A percentile compares a stretch with the other conserved stretches of the same genome.
phyloP scores from a whole-genome alignment of 768 basidiomycete species.

The Pleurotus cornucopiae region DNA sequence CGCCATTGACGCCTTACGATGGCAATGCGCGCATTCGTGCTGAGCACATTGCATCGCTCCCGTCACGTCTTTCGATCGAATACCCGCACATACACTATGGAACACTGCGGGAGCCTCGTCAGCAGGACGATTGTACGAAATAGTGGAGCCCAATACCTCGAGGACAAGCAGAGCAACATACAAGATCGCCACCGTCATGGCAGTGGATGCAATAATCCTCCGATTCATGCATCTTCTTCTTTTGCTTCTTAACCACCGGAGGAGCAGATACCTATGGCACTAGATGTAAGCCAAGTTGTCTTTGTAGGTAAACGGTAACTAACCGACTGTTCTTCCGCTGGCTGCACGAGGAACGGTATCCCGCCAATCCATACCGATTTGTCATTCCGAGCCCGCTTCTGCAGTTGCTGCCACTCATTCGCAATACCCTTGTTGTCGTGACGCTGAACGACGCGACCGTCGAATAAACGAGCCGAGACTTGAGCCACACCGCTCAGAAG shows the following conservation, averaged over 20 bases:
- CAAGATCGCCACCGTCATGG: slow-evolving; percentile 53
- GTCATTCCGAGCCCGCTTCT: slow-evolving; percentile 38
- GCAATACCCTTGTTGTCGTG: slow-evolving; percentile 30
- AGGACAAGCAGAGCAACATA: slow-evolving; percentile 46
- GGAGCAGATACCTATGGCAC: no score
- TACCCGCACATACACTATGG: slow-evolving; percentile 45
- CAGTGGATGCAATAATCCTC: slow-evolving; percentile 61
- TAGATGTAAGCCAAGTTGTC: no score
- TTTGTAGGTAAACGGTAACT: no score
- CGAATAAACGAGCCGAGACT: slow-evolving; percentile 55
- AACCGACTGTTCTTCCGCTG: slow-evolving; percentile 4
- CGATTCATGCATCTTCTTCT: slow-evolving; percentile 35
- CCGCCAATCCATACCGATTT: slow-evolving; percentile 31
- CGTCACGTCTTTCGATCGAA: slow-evolving; percentile 17
- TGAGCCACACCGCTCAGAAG: slow-evolving; percentile 54
- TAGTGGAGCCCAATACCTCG: slow-evolving; percentile 33
- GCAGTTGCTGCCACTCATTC: slow-evolving; percentile 39
- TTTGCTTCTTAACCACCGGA: slow-evolving; percentile 19
- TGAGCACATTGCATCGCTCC: slow-evolving; percentile 37
- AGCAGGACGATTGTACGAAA: not conserved
- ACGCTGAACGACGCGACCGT: slow-evolving; percentile 39
- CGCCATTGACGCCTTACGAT: slow-evolving; percentile 36
- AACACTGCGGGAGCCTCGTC: slow-evolving; percentile 34
- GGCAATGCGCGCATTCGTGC: slow-evolving; percentile 44
- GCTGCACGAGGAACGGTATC: slow-evolving; percentile 23